Evolutionary conservation across 805 yeast species (phyloP).

Genomic region (Ogataea philodendri): DNA sequence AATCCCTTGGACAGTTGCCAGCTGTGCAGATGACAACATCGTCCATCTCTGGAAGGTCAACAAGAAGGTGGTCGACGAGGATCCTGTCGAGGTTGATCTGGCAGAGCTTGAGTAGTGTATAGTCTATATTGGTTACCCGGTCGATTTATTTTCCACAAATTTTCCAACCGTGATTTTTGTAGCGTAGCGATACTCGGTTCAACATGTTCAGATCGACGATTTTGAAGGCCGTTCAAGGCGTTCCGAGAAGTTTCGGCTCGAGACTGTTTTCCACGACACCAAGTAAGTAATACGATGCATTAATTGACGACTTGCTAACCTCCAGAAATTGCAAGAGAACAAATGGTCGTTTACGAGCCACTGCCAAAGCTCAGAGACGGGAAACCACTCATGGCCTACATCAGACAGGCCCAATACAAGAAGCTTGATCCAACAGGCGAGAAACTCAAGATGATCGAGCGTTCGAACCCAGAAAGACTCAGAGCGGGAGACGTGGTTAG

Average conservation of each 20-base stretch:
- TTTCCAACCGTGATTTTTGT: constrained; percentile 1
- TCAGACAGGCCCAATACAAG: constrained; percentile 50
- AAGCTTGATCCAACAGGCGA: constrained; percentile 71
- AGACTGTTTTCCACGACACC: constrained; percentile 1
- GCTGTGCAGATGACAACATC: constrained; percentile 60
- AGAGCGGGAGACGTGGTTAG: constrained; percentile 82
- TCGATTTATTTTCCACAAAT: constrained; percentile 3
- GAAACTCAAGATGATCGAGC: constrained; percentile 55
- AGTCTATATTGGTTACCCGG: constrained; percentile 8
- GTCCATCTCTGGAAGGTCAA: constrained; percentile 58
- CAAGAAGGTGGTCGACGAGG: constrained; percentile 32
- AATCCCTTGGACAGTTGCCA: constrained; percentile 74
- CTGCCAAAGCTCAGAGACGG: constrained; percentile 50
- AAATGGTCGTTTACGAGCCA: constrained; percentile 46
- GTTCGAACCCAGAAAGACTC: constrained; percentile 46
- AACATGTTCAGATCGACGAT: constrained; percentile 2
- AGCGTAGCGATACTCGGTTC: not conserved
- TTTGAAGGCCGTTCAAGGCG: not conserved
- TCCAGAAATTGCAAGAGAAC: constrained; percentile 10
- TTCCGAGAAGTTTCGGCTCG: not conserved
- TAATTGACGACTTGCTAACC: constrained; percentile 2
- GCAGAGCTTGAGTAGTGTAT: constrained; percentile 16
- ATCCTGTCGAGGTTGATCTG: constrained; percentile 17
- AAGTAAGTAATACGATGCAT: constrained; percentile 1
- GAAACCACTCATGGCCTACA: constrained; percentile 40